Percentiles rank a stretch among this genome's conserved stretches.
Conservation (phyloP, 2,329 filamentous ascomycete genomes). For the Metarhizium rileyi region DNA sequence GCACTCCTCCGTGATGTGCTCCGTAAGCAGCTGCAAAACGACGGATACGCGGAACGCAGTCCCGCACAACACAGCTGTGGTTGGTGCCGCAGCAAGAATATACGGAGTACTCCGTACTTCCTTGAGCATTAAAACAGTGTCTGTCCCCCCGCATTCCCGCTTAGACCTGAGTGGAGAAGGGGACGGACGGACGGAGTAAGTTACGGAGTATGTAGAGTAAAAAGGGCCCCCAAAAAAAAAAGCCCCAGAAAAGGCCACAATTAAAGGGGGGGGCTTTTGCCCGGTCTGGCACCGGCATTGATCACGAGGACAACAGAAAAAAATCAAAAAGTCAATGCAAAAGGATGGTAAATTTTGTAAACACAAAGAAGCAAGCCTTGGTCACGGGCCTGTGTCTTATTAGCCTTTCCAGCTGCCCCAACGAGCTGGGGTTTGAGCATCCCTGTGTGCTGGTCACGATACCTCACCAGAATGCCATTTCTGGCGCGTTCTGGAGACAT, state of each 20-base stretch:
- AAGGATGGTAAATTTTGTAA: not conserved
- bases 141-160: too few relatives aligned
- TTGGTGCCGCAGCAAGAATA: too few relatives aligned
- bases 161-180: too few relatives aligned
- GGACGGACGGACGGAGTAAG: too few relatives aligned
- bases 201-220: not conserved
- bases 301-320: conserved; percentile 20
- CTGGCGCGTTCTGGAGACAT: not conserved
- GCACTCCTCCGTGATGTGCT: too few relatives aligned
- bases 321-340: not conserved
- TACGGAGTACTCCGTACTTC: too few relatives aligned
- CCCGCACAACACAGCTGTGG: too few relatives aligned
- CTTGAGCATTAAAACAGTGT: too few relatives aligned
- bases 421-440: not conserved
- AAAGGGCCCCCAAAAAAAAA: too few relatives aligned
- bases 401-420: not conserved
- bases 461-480: conserved; percentile 3
- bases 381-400: not conserved
- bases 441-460: conserved; percentile 10
- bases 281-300: not conserved
- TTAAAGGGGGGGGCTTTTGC: not conserved
- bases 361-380: not conserved
- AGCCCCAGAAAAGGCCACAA: not conserved
- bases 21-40: too few relatives aligned
- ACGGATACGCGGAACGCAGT: too few relatives aligned